Conservation (phyloP, 257 asterid genomes). For the Nicotiana noctiflora region DNA sequence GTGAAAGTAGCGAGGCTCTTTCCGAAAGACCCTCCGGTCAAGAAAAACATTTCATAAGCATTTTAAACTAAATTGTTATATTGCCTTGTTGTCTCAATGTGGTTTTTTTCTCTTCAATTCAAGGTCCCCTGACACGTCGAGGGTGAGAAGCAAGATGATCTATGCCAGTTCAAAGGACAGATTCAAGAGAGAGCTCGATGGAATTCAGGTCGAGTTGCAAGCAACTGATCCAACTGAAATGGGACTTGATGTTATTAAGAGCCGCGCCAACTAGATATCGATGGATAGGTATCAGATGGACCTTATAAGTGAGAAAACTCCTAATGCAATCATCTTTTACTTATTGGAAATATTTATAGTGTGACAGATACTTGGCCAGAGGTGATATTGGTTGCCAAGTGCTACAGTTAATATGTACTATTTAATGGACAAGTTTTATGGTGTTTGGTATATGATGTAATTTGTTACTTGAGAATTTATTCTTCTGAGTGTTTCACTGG, state of each 20-base stretch:
- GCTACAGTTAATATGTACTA: constrained; percentile 16
- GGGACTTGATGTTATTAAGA: constrained; percentile 58
- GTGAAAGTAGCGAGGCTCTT: no score
- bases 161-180: constrained; percentile 55
- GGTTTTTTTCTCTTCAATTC: neutral
- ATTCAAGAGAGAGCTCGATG: constrained; percentile 50
- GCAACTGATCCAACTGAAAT: constrained; percentile 74
- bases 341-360: constrained; percentile 24
- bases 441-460: constrained; percentile 25
- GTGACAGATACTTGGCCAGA: constrained; percentile 29
- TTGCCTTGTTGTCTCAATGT: neutral
- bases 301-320: constrained; percentile 13
- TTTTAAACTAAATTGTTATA: neutral
- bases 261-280: constrained; percentile 40
- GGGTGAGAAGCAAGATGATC: constrained; percentile 63
- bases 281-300: constrained; percentile 4
- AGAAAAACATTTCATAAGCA: neutral
- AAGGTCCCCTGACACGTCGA: constrained; percentile 59
- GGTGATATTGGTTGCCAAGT: constrained; percentile 32
- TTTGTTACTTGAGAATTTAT: constrained; percentile 20
- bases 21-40: no score
- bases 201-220: constrained; percentile 55
- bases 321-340: constrained; percentile 20
- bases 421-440: constrained; percentile 15
- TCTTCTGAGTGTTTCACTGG: constrained; percentile 16